Base-by-base conservation (phyloP, 805 yeast species). In the Metschnikowia borealis region DNA sequence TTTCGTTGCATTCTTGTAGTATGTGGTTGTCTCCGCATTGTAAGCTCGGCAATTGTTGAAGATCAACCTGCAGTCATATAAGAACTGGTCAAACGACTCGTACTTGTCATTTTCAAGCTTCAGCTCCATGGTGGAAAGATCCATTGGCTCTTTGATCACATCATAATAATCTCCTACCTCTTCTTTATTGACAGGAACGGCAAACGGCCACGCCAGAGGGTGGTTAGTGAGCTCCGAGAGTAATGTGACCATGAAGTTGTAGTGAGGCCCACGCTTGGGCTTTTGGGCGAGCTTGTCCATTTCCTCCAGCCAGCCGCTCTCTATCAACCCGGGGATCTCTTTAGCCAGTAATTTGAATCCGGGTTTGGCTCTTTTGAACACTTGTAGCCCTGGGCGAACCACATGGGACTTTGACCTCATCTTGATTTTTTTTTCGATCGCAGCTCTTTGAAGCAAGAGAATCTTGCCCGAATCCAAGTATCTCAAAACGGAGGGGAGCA, bases 191-290 rank as follows among this genome's bases (percentile, higher is more conserved):
- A 94, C 99, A 2, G 99, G 96, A 49, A 83, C 86, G 42, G 90
- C 82, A 69, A 94, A 94, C 36, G 99, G 99, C 99, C 99, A 94
- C 26, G 97, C 92, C 3, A 96, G 88, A 0, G 98, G 95, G 68
- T 94, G 96, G 64, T 88, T 89, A 62, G 89, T 94, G 72, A 94
- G 67, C 62, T 94, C 99, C 6, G 89, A 82, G 38, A 94, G 75
- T 15, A 94, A 69, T 49, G 89, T 89, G 59, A 88, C 89, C 96
- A 94, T 91, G 54, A 87, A 86, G 41, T 94, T 94, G 70, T 88
- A 88, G 70, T 94, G 97, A 8, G 97, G 96, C 2, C 95, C 89
- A 49, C 97, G 75, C 65, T 90, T 89, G 2, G 99, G 98, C 62
- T 89, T 81, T 62, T 95, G 92, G 0, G 98, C 98, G 52, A 94